phyloP scores from a whole-genome alignment of 768 basidiomycete genomes.

The Leccinum truebloodii region DNA sequence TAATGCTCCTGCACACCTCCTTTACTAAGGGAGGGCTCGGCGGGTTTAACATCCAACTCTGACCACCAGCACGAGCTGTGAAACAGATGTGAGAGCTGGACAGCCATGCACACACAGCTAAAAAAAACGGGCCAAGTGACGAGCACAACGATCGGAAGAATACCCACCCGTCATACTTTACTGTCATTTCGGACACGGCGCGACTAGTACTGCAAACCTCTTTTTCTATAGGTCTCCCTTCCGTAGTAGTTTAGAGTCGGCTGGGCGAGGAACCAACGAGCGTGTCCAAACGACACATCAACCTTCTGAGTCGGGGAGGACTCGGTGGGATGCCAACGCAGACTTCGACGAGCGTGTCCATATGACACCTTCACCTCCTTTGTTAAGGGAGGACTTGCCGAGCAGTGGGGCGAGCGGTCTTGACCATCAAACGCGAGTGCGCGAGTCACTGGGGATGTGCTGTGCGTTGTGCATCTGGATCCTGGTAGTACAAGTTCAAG shows the following conservation, averaged over 20 bases:
- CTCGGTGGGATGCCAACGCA: too few species aligned
- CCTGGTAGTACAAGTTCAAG: too few species aligned
- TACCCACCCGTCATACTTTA: slow-evolving; percentile 2
- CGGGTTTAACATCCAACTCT: neutral
- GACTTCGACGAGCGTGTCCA: neutral
- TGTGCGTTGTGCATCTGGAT: neutral
- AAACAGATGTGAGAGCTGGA: neutral
- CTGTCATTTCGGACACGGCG: slow-evolving; percentile 7
- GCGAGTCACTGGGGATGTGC: neutral
- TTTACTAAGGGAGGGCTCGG: too few species aligned
- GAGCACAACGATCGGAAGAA: slow-evolving; percentile 2
- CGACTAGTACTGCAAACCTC: slow-evolving; percentile 1
- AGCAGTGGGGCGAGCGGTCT: slow-evolving; percentile 7
- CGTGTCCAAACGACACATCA: too few species aligned
- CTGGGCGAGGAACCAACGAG: too few species aligned
- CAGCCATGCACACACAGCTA: neutral
- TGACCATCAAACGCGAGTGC: neutral
- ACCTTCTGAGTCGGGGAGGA: too few species aligned
- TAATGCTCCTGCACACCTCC: neutral
- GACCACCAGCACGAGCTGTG: neutral
- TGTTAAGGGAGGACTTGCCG: slow-evolving; percentile 7
- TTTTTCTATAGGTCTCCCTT: slow-evolving; percentile 1
- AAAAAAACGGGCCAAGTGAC: slow-evolving; percentile 6
- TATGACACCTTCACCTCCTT: slow-evolving; percentile 3
- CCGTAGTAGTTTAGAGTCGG: slow-evolving; percentile 1